Evolutionary conservation across 1,284 basidiomycete genomes (phyloP), one percentile per base, ranked within the genome.

Genomic region (Pisolithus thermaeus): DNA sequence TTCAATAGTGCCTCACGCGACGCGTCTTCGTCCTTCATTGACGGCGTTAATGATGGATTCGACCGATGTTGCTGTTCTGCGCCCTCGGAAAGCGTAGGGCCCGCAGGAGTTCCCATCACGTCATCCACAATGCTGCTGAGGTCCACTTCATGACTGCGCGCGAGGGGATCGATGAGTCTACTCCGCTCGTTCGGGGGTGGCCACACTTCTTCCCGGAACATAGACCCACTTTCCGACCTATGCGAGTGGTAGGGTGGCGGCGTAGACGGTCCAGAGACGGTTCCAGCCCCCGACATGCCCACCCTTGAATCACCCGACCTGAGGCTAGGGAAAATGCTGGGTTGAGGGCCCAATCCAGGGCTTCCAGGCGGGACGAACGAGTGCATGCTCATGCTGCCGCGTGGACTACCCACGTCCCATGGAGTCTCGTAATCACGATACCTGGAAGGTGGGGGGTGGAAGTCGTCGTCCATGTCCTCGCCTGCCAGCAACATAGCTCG

Each of bases 181-280:
- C 62, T 70, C 28, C 56, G 61, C 37, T 74, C 69, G 23, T 59
- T 59, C 1, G 77, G 76, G 0, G 75, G 76, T 4, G 74, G 75
- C 74, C 76, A 78, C 3, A 79, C 68, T 18, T 67, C 70, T 54
- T 80, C 79, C 23, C 71, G 71, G 70, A 80, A 80, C 16, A 77
- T 66, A 1, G 74, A 76, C 6, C 76, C 77, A 6, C 72, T 68
- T 50, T 75, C 75, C 14, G 68, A 65, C 6, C 71, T 18, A 11
- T 25, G 32, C 3, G 44, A 20, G 73, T 45, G 74, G 69, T 49
- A 7, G 76, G 61, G 32, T 66, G 69, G 8, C 20, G 11, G 18
- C 3, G 20, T 46, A 72, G 72, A 45, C 41, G 56, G 47, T 22
- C 54, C 49, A 41, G 53, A 48, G 22, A 38, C 43, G 14, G 52